Evolutionary conservation across 345 rosid genomes (phyloP), one percentile per base, ranked within the genome.

Genomic region (Eucalyptus cloeziana): DNA sequence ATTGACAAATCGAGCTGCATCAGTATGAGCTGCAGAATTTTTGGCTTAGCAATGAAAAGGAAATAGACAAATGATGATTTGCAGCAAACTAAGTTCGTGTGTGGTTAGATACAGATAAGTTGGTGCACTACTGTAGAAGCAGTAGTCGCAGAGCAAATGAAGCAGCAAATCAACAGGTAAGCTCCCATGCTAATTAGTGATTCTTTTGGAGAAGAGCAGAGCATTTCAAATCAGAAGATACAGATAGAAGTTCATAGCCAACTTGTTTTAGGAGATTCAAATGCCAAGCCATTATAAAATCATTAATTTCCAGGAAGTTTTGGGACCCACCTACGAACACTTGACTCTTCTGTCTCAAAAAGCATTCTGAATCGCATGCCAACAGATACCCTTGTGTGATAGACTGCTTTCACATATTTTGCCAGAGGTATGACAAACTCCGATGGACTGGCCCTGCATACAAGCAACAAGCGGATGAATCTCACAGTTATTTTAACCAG

Each of bases 301-400:
- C 86, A 60, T 13, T 49, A 43, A 85, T 31, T 40, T 19, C 49
- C 45, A 45, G 13, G 64, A 85, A 44, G 60, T 15, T 86, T n/a
- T 24, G 81, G 89, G 80, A 89, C 91, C 58, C 89, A 94, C 96
- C 96, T 90, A 49, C 96, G 94, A 67, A 94, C 94, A 85, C 95
- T 94, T 76, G 96, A 94, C 90, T 94, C 96, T 90, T 94, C 96
- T 1, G 95, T 94, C 91, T 94, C 96, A 91, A 94, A 94, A 47
- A 93, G 93, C 96, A 94, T 94, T 88, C 96, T 91, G 90, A 94
- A 94, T 50, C 95, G 93, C 96, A 94, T 94, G 62, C 96, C 96
- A 47, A 93, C 93, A 58, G 96, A 94, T 86, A 93, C 93, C 15
- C 94, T 94, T 7, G 92, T 93, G 92, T 93, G 93, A 88, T 91